Evolutionary conservation across 208 protist genomes (phyloP).

Genomic region (Vickermania spadyakhi): DNA sequence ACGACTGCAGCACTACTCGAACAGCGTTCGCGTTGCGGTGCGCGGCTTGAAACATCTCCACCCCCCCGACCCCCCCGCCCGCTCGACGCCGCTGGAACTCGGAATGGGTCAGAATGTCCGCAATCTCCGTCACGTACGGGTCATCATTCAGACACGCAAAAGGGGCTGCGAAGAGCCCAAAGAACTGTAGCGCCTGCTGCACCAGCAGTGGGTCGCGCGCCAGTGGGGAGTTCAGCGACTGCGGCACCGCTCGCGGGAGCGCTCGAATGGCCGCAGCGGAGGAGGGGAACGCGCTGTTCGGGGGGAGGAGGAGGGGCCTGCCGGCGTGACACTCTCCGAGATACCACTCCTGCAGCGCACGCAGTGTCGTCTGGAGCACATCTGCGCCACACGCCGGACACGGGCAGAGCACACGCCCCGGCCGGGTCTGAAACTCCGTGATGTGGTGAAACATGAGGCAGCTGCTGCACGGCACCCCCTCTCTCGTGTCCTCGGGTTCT

Average conservation of each 20-base stretch:
- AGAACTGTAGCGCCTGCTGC: slow-evolving; percentile 76
- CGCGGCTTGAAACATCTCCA: slow-evolving; percentile 69
- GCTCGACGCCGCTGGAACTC: slow-evolving; percentile 58
- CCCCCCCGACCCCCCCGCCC: slow-evolving; percentile 32
- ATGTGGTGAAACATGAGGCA: slow-evolving; percentile 60
- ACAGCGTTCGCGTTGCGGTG: slow-evolving; percentile 60
- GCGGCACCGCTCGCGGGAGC: background rate
- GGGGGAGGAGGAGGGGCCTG: slow-evolving; percentile 2
- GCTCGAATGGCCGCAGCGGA: background rate
- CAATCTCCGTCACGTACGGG: slow-evolving; percentile 38
- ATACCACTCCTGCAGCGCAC: slow-evolving; percentile 14
- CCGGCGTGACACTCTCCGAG: background rate
- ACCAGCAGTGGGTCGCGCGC: slow-evolving; percentile 75
- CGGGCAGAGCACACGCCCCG: slow-evolving; percentile 17
- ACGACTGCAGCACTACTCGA: slow-evolving; percentile 40
- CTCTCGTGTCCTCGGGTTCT: slow-evolving; percentile 1
- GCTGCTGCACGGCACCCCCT: slow-evolving; percentile 43
- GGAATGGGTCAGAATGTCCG: slow-evolving; percentile 68
- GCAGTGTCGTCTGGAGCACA: slow-evolving; percentile 21
- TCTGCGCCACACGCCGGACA: slow-evolving; percentile 58
- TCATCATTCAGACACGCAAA: slow-evolving; percentile 69
- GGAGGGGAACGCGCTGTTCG: background rate
- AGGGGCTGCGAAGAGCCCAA: slow-evolving; percentile 39
- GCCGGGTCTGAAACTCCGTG: slow-evolving; percentile 40
- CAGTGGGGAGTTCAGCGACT: slow-evolving; percentile 26